Base-by-base conservation (phyloP, 2,329 filamentous ascomycete species). In the Sporothrix dimorphospora region DNA sequence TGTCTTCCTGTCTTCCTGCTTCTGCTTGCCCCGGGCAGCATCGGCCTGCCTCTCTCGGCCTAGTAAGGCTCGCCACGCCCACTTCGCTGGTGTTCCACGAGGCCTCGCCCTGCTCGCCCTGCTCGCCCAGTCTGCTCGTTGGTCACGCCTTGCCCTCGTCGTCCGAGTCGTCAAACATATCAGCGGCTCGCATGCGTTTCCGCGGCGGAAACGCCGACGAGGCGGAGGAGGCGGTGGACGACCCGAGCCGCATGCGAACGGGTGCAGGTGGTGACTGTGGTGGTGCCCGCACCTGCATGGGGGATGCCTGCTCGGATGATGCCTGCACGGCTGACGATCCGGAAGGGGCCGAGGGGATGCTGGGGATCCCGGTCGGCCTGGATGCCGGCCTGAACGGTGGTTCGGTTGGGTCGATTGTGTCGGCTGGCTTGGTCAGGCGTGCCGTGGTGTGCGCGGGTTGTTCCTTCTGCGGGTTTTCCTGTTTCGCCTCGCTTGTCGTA, bases 91-190 rank as follows among this genome's bases (percentile, higher is more conserved):
- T 40, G 55, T 59, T 40, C 30, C 55, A 59, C 55, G 40, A 59
- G 55, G 30, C 19, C 0, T 51, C 9, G 12, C 49, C 42, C n/a
- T n/a, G 16, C 2, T 6, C 14, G 2, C 49, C 49, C 16, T 51
- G 24, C 38, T n/a, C 47, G 8, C 40, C 49, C n/a, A n/a, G n/a
- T n/a, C n/a, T n/a, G 5, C 69, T 55, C 40, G 40, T 59, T 24
- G 2, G 3, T 38, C 30, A 59, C 11, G 24, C 8, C 51, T 55
- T 51, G 9, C 76, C 78, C n/a, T 83, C 82, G 40, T 80, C 83
- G 53, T 81, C 92, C 4, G 91, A 92, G 79, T 92, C 91, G 12
- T 91, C 92, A 87, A 96, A 97, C 92, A 96, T 94, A 78, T 96
- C 93, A 76, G 92, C 92, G 4, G 93, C 92, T 76, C 90, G 89